Evolutionary conservation across 495 filamentous ascomycete species (phyloP).

Genomic region (Durotheca rogersii): DNA sequence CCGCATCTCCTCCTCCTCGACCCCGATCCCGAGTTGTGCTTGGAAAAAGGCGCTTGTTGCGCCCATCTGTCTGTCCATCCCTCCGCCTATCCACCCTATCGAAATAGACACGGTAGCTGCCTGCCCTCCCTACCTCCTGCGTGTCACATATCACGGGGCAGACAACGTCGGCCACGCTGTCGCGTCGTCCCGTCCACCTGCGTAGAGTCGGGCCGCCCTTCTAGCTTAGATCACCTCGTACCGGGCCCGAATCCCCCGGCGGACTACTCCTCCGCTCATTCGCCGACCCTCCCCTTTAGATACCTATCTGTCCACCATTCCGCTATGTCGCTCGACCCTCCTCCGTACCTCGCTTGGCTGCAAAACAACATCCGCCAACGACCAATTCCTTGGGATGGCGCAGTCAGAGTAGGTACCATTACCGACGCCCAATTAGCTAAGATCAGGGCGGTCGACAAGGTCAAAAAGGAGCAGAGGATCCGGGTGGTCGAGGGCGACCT

Average conservation of each 20-base stretch:
- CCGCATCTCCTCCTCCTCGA: too few species aligned
- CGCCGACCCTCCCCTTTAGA: neutral
- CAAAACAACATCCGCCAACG: conserved; percentile 93
- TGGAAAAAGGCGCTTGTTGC: too few species aligned
- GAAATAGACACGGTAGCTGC: neutral
- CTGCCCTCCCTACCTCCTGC: conserved; percentile 1
- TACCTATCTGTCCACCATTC: conserved; percentile 5
- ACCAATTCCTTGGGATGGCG: conserved; percentile 97
- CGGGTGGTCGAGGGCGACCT: conserved; percentile 78
- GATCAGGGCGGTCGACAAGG: conserved; percentile 97
- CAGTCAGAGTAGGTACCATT: conserved; percentile 88
- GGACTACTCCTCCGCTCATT: too few species aligned
- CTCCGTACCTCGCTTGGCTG: conserved; percentile 83
- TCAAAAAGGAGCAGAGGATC: conserved; percentile 76
- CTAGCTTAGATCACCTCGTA: conserved; percentile 1
- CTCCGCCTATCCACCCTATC: neutral
- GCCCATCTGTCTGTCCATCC: neutral
- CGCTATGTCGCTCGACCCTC: conserved; percentile 84
- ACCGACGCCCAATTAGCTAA: conserved; percentile 91
- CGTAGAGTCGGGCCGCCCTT: neutral
- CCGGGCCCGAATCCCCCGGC: too few species aligned
- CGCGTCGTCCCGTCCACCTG: neutral
- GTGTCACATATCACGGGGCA: neutral
- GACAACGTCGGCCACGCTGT: neutral
- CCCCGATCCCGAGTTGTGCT: too few species aligned